Base-by-base conservation (phyloP, 1,284 basidiomycete species). In the Cryptococcus sp. region DNA sequence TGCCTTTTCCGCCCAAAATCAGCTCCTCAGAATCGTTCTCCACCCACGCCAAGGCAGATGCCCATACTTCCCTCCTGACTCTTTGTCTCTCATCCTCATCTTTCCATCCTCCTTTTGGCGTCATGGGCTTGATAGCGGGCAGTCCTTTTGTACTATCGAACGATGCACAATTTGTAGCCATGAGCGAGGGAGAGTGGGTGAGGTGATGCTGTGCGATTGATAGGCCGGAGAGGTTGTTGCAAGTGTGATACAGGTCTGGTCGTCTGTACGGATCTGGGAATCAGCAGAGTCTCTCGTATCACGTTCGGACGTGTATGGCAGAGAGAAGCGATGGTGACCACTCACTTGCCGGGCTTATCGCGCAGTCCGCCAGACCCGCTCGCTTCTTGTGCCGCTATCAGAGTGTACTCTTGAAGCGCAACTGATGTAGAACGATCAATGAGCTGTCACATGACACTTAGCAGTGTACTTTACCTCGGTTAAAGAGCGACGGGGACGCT, bases 301-400 rank as follows among this genome's bases (percentile, higher is more conserved):
- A n/a, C 8, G 8, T 10, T n/a, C 5, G n/a, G 22, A 8, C n/a
- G 40, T 22, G 29, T 10, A 34, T 41, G 29, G 15, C 15, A 29
- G 16, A 17, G 52, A 46, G 17, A 40, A 3, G 23, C 43, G 37
- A 8, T 25, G 44, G 37, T 1, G 34, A 25, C 10, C 19, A 72
- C 82, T 44, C 75, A 89, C 88, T 96, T 97, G 46, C 90, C 90
- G 11, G 95, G 96, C 74, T 99, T 99, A 75, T 99, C 95, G 13
- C 93, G 82, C 52, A 99, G 78, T 10, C 95, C 95, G 15, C 93
- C 94, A 0, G 85, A 82, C 13, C 43, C 34, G 1, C 67, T 70
- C 10, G 67, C 48, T 0, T 87, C 85, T 61, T 87, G 96, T 0
- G 88, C 92, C 6, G 90, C 91, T 55, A 87, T 84, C 3, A 97